These are phyloP conservation scores for Arachis hypogaea DNA, from an alignment of 306 rosid species.

Conservation along the genomic window DNA sequence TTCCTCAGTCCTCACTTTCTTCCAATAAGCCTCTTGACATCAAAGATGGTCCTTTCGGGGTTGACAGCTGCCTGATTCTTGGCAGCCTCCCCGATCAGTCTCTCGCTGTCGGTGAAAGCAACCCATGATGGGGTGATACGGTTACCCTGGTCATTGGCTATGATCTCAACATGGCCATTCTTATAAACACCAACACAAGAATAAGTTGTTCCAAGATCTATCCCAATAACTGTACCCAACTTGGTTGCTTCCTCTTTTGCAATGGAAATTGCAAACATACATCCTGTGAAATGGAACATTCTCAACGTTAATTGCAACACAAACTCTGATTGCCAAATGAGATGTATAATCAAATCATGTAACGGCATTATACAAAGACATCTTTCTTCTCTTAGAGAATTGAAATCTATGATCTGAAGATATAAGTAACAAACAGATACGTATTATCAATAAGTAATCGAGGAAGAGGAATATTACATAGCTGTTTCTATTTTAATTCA, in stretches of 20 bases:
- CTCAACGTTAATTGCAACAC: constrained; percentile 39
- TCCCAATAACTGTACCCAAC: constrained; percentile 95
- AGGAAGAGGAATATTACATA: not conserved
- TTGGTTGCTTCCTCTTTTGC: constrained; percentile 91
- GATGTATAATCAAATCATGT: not conserved
- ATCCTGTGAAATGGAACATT: constrained; percentile 48
- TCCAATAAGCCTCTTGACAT: constrained; percentile 96
- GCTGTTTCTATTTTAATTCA: too few species aligned
- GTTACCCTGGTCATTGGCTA: constrained; percentile 98
- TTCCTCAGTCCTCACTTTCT: constrained; percentile 63
- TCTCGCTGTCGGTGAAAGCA: constrained; percentile 82
- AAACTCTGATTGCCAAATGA: not conserved
- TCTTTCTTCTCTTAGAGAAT: not conserved
- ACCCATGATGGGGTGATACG: constrained; percentile 99
- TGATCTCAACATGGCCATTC: constrained; percentile 97
- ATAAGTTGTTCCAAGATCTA: constrained; percentile 95
- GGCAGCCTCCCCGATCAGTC: constrained; percentile 98
- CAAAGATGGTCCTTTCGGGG: constrained; percentile 92
- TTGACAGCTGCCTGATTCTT: constrained; percentile 99
- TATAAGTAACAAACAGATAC: not conserved
- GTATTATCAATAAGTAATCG: too few species aligned
- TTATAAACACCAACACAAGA: constrained; percentile 98
- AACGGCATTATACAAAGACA: not conserved
- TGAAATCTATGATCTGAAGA: not conserved
- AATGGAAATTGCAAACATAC: constrained; percentile 72